Conservation (phyloP, 2,329 filamentous ascomycete genomes). For the Sordariomycetes sp. region DNA sequence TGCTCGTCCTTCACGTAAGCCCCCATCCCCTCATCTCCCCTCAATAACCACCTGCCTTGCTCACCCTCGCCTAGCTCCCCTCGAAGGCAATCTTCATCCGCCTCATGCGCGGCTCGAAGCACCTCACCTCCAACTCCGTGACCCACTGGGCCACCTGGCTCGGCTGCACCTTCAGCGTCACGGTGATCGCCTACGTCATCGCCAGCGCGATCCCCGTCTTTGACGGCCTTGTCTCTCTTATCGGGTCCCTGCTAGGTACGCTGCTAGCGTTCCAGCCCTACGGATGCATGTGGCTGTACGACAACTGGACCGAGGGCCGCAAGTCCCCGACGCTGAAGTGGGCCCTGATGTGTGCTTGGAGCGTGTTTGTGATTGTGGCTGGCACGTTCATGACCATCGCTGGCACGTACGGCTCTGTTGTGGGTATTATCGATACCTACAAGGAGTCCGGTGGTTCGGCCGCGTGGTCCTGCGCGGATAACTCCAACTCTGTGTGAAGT, state of each 20-base stretch:
- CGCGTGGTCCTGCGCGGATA: slow-evolving; percentile 28
- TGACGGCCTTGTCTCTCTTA: slow-evolving; percentile 13
- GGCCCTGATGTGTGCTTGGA: slow-evolving; percentile 8
- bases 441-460: slow-evolving; percentile 17
- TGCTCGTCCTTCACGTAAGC: slow-evolving; percentile 15
- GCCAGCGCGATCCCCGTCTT: slow-evolving; percentile 13
- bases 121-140: slow-evolving; percentile 13
- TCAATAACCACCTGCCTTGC: neutral
- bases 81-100: slow-evolving; percentile 17
- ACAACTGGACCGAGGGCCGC: slow-evolving; percentile 12
- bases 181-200: slow-evolving; percentile 11
- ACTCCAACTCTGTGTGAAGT: slow-evolving; percentile 17
- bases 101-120: slow-evolving; percentile 14
- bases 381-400: slow-evolving; percentile 25
- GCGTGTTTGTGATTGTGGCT: slow-evolving; percentile 10
- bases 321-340: slow-evolving; percentile 3
- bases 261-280: slow-evolving; percentile 15
- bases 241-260: slow-evolving; percentile 15
- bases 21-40: neutral
- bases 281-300: slow-evolving; percentile 15
- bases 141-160: slow-evolving; percentile 17
- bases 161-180: slow-evolving; percentile 9
- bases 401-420: slow-evolving; percentile 28
- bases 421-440: slow-evolving; percentile 19
- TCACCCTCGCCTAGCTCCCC: slow-evolving; percentile 4